Evolutionary conservation across 169 alveolate genomes (phyloP).

Genomic region (Neospora caninum): DNA sequence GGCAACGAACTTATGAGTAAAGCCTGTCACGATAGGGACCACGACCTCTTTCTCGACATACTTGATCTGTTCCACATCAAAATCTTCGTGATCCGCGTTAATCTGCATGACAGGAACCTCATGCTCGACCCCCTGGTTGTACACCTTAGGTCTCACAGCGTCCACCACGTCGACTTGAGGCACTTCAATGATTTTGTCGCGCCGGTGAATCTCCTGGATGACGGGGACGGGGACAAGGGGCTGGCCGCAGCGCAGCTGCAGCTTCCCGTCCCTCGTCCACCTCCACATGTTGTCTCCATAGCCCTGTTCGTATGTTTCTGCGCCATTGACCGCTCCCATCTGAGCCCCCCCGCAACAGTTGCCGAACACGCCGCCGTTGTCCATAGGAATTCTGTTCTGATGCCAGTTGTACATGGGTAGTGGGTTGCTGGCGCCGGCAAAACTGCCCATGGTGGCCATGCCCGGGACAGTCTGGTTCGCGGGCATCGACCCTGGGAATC

Average conservation of each 20-base stretch:
- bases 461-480: not conserved
- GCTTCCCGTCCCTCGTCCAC: conserved; percentile 80
- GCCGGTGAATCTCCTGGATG: conserved; percentile 84
- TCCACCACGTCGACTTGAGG: conserved; percentile 86
- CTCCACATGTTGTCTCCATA: conserved; percentile 67
- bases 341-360: not conserved
- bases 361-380: not conserved
- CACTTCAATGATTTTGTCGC: conserved; percentile 84
- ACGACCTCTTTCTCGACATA: conserved; percentile 84
- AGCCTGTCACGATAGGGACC: conserved; percentile 84
- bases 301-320: not conserved
- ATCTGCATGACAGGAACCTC: conserved; percentile 83
- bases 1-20: conserved; percentile 85
- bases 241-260: conserved; percentile 76
- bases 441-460: not conserved
- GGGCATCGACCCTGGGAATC: not conserved
- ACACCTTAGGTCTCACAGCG: conserved; percentile 83
- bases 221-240: conserved; percentile 87
- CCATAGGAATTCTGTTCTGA: not conserved
- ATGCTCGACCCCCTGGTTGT: conserved; percentile 84
- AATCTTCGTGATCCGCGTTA: conserved; percentile 75
- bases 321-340: not conserved
- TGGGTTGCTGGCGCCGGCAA: not conserved
- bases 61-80: conserved; percentile 82
- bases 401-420: not conserved